Base-by-base conservation (phyloP, 169 alveolate genomes). In the Eimeria falciformis region DNA sequence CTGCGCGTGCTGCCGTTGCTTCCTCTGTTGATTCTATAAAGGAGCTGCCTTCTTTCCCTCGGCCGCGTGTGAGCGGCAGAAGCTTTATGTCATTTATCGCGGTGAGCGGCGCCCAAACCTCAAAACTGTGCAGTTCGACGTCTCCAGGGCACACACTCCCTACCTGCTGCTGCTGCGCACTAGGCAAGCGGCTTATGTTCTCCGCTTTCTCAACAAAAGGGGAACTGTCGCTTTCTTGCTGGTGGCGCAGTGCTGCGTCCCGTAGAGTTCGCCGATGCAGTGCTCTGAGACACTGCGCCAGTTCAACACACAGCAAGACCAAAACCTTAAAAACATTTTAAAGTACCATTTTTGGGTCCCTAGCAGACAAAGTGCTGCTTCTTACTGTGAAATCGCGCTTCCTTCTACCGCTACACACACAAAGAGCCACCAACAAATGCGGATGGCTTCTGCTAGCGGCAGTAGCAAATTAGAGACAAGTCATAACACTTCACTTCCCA, bases 231-330 rank as follows among this genome's bases (percentile, higher is more conserved):
- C 43, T 33, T 71, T 17, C 82, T 56, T 56, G 56, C 68, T 46
- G 37, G 47, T 43, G 86, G 45, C 66, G 68, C 25, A 77, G 18
- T 18, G 29, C 68, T 7, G 69, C 66, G 56, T 77, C 86, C 5
- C 86, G 86, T 66, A 77, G 56, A 11, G 86, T 77, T 46, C 86
- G 86, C 66, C 86, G 40, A 66, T 77, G 86, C 45, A 77, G 45
- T 23, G 86, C 86, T 47, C 86, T 77, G 66, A 77, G 69, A 29
- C 86, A 77, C 86, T 77, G 37, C 45, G 68, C 25, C 3, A 33
- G 82, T 33, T 37, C 27, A 27, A 21, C 62, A 50, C 62, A 50
- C 62, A 50, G 62, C 62, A 50, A 14, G 14, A 11, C n/a, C 62
- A 50, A 50, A 50, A 50, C 62, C 62, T n/a, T 50, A 50, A 50